Base-by-base conservation (phyloP, 2,329 filamentous ascomycete species). In the Aureobasidium sp. region DNA sequence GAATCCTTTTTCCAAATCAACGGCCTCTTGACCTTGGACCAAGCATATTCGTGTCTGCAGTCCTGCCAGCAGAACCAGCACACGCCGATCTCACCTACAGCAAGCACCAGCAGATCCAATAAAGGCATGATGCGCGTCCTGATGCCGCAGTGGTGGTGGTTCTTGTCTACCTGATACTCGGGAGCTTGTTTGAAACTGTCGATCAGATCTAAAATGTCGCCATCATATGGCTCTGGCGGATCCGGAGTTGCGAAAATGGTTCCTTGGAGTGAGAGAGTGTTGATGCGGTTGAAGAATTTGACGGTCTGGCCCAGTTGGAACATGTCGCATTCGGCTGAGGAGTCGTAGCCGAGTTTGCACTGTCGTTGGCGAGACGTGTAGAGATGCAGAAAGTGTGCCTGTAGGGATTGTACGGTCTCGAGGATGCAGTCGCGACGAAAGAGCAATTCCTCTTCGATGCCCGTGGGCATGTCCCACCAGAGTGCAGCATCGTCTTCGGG, bases 301-400 rank as follows among this genome's bases (percentile, higher is more conserved):
- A 88, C 69, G 75, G 87, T 87, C 68, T 90, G 85, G 19, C 86
- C 86, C 1, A 90, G 77, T 67, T 90, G 86, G 62, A 85, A 90
- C 2, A 81, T 83, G 69, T 90, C 86, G 66, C 86, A 90, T 37
- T 85, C 80, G 2, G 78, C 69, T 57, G 81, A 86, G 2, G 81
- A 83, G 62, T 88, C 85, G 66, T 90, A 90, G 49, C 86, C 85
- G 0, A 88, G 75, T 61, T 81, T 81, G 67, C 86, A 90, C 64
- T 89, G 86, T 22, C 74, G 67, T 24, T 74, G 75, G n/a, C 82
- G 79, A 8, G 84, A 85, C 1, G 80, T 79, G 65, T 89, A 90
- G 0, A 86, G 70, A 6, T 66, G 64, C 2, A 90, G 70, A 54
- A 88, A 89, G 64, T 89, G 81, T 1, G 74, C 72, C 56, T 84